Percentiles rank a stretch among this genome's conserved stretches.
These are phyloP conservation scores for Rhododendron ferrugineum DNA, from an alignment of 148 eudicot genomes.

Conservation along the genomic window DNA sequence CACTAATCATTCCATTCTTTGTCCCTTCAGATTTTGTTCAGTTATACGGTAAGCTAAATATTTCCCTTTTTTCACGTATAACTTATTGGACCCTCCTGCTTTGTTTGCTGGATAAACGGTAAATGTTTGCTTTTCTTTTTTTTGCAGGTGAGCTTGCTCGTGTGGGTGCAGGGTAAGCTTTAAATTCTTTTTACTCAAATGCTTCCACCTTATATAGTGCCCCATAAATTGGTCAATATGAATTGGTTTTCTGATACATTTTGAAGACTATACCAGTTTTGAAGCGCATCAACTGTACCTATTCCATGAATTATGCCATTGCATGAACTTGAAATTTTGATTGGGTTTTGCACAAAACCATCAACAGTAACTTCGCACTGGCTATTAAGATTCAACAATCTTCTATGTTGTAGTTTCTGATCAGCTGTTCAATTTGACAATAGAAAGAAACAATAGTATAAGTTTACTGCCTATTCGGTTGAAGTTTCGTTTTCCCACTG, in stretches of 20 bases:
- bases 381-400: not conserved
- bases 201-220: not conserved
- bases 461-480: not conserved
- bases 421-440: not conserved
- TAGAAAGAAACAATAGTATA: not conserved
- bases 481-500: not conserved
- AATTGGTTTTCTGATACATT: not conserved
- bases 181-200: slow-evolving; percentile 5
- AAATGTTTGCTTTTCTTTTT: not conserved
- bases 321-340: not conserved
- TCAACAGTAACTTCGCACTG: not conserved
- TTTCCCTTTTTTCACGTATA: not conserved
- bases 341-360: not conserved
- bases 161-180: slow-evolving; percentile 89
- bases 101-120: not conserved
- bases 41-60: slow-evolving; percentile 58
- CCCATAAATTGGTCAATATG: not conserved
- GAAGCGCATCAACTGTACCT: not conserved
- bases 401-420: not conserved
- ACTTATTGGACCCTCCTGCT: not conserved
- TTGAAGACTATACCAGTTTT: not conserved
- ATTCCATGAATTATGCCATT: not conserved
- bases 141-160: slow-evolving; percentile 87
- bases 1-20: slow-evolving; percentile 67
- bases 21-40: slow-evolving; percentile 60